These are phyloP conservation scores for Termitomyces sp. DNA, from an alignment of 768 basidiomycete genomes.

Conservation along the genomic window DNA sequence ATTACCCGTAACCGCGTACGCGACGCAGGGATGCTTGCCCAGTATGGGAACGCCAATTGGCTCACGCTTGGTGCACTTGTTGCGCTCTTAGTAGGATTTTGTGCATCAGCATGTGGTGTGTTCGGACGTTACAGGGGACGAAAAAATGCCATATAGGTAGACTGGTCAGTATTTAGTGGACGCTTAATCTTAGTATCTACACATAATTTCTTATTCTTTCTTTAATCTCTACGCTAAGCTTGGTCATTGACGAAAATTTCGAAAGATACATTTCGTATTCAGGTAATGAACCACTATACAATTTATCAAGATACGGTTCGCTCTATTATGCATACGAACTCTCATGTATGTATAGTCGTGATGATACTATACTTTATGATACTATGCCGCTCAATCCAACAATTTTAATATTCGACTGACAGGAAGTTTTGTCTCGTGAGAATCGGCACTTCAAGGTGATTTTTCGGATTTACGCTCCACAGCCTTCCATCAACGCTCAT, in stretches of 20 bases:
- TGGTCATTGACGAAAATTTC: not conserved
- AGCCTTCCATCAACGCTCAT: too few species aligned
- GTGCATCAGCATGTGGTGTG: conserved; percentile 56
- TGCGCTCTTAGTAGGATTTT: conserved; percentile 61
- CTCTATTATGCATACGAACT: not conserved
- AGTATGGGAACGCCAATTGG: conserved; percentile 82
- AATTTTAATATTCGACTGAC: too few species aligned
- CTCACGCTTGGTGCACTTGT: conserved; percentile 69
- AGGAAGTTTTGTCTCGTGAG: too few species aligned
- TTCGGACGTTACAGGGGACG: conserved; percentile 58
- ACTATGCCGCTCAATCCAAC: not conserved
- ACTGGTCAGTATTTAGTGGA: not conserved
- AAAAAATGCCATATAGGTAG: conserved; percentile 15
- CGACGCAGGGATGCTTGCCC: conserved; percentile 38
- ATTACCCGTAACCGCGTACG: conserved; percentile 57
- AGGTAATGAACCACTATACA: too few species aligned
- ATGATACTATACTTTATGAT: too few species aligned
- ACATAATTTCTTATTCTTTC: not conserved
- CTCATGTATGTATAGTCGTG: not conserved
- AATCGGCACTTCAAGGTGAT: too few species aligned
- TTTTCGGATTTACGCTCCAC: too few species aligned
- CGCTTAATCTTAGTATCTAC: too few species aligned
- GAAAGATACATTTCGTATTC: not conserved
- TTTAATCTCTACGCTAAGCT: too few species aligned
- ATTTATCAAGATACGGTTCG: not conserved